Conservation (phyloP, 768 basidiomycete species). For the Dioszegia crocea region DNA sequence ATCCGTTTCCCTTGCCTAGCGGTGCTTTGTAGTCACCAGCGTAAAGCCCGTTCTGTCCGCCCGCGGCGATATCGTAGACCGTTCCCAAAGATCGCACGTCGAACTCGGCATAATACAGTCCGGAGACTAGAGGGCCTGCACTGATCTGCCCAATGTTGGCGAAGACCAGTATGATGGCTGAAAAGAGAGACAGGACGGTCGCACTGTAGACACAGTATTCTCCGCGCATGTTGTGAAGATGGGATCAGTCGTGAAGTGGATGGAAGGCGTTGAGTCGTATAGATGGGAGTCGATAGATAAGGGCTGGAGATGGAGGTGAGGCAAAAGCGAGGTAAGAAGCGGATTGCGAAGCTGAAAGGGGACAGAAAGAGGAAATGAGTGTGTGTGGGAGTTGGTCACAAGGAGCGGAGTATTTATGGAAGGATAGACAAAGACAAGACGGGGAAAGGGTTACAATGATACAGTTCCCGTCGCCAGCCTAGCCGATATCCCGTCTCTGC, state of each 20-base stretch:
- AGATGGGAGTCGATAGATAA: neutral
- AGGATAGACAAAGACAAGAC: neutral
- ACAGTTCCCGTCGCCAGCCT: neutral
- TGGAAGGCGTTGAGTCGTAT: neutral
- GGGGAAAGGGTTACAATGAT: neutral
- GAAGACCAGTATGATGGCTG: conserved; percentile 46
- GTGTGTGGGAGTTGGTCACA: conserved; percentile 1
- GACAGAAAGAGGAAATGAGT: neutral
- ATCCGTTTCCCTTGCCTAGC: conserved; percentile 34
- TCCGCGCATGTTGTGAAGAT: conserved; percentile 29
- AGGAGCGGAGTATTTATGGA: neutral
- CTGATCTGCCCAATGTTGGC: conserved; percentile 45
- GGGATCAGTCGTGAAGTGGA: neutral
- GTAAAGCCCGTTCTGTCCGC: conserved; percentile 35
- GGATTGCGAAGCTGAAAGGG: too few relatives aligned
- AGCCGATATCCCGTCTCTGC: neutral
- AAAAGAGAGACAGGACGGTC: conserved; percentile 39
- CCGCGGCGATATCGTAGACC: conserved; percentile 25
- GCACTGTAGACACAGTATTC: conserved; percentile 48
- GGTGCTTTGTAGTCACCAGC: conserved; percentile 29
- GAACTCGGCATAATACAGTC: conserved; percentile 41
- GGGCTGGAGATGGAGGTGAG: neutral
- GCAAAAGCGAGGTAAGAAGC: too few relatives aligned
- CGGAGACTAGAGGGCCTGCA: conserved; percentile 28
- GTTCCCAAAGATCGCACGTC: conserved; percentile 32